Evolutionary conservation across 2,329 filamentous ascomycete species (phyloP).

Genomic region (Alternaria viburni): DNA sequence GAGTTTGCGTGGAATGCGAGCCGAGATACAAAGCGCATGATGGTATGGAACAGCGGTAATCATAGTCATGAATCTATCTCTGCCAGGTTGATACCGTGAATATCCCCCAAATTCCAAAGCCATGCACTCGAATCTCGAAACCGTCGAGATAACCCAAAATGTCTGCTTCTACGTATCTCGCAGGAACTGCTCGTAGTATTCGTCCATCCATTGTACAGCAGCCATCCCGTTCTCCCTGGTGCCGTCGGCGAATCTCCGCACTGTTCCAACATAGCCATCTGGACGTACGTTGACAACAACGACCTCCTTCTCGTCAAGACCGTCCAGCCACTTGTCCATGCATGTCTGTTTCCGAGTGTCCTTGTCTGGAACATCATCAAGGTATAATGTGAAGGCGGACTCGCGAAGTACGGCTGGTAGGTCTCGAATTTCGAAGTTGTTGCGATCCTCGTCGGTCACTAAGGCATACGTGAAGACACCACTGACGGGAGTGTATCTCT

Average conservation of each 20-base stretch:
- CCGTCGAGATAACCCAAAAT: neutral
- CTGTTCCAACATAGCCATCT: constrained; percentile 75
- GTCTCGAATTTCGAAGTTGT: constrained; percentile 69
- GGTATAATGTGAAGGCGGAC: constrained; percentile 74
- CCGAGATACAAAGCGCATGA: too few species aligned
- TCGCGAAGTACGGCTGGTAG: constrained; percentile 67
- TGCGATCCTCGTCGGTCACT: constrained; percentile 70
- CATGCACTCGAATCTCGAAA: neutral
- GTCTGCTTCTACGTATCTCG: constrained; percentile 24
- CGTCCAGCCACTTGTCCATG: constrained; percentile 73
- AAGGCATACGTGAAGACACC: constrained; percentile 69
- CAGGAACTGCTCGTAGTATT: constrained; percentile 59
- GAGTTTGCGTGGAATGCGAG: too few species aligned
- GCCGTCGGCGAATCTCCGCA: constrained; percentile 53
- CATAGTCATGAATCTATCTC: neutral
- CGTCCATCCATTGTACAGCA: constrained; percentile 56
- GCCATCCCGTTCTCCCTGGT: constrained; percentile 37
- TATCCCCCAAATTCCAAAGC: neutral
- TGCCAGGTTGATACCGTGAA: neutral
- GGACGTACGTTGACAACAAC: constrained; percentile 73
- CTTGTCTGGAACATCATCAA: constrained; percentile 67
- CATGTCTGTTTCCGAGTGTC: constrained; percentile 60
- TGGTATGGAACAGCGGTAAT: neutral
- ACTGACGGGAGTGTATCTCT: constrained; percentile 72
- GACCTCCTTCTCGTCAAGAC: constrained; percentile 62